Evolutionary conservation across 164 flowering plant genomes (phyloP).

Genomic region (Warburgia ugandensis): DNA sequence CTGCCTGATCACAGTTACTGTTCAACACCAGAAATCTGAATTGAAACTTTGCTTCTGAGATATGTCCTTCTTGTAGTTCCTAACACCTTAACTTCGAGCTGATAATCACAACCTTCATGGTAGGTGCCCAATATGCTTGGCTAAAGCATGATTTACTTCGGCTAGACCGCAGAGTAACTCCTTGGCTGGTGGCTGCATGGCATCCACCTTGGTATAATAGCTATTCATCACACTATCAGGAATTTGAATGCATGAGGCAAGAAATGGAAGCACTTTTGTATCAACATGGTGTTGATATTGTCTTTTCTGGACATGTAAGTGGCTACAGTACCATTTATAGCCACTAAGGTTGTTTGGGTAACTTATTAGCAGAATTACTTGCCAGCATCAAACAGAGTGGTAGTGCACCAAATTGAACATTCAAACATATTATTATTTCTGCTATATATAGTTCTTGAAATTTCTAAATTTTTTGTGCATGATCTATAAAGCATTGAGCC

Average conservation of each 20-base stretch:
- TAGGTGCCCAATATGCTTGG: constrained; percentile 82
- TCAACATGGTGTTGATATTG: constrained; percentile 59
- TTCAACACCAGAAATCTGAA: background rate
- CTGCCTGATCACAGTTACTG: background rate
- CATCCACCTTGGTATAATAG: constrained; percentile 97
- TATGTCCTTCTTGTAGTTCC: no score
- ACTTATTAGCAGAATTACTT: no score
- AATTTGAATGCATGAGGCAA: constrained; percentile 94
- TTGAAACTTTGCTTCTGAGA: background rate
- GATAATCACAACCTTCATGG: background rate
- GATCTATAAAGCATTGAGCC: no score
- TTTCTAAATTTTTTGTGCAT: no score
- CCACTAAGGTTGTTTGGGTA: no score
- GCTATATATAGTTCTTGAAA: background rate
- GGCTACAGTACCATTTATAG: no score
- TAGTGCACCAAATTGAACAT: no score
- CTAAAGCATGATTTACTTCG: constrained; percentile 44
- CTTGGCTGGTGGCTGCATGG: constrained; percentile 94
- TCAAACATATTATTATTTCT: background rate
- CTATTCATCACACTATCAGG: constrained; percentile 88
- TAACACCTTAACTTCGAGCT: no score
- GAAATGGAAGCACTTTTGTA: constrained; percentile 78
- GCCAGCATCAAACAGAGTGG: no score
- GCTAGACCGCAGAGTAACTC: constrained; percentile 54
- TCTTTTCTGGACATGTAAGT: constrained; percentile 86